phyloP scores from a whole-genome alignment of 768 basidiomycete genomes.

The Collybiopsis luxurians region DNA sequence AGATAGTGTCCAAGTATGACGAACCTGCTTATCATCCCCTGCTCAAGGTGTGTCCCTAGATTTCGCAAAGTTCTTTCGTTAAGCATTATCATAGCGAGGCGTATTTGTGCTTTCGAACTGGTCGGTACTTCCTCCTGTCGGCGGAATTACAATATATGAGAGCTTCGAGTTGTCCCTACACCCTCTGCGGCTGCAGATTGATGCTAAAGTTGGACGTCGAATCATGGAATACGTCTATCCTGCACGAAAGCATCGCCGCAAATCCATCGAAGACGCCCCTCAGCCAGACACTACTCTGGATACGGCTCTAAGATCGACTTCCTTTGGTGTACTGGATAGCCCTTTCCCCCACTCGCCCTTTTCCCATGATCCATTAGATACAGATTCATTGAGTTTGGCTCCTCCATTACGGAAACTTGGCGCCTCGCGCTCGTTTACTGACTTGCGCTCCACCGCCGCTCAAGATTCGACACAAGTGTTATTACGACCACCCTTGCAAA shows the following conservation, averaged over 20 bases:
- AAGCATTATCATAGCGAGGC: constrained; percentile 43
- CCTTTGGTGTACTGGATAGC: background rate
- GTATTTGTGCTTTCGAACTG: constrained; percentile 77
- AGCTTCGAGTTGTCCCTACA: constrained; percentile 79
- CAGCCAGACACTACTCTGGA: constrained; percentile 12
- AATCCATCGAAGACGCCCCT: constrained; percentile 17
- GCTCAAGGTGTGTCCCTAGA: constrained; percentile 49
- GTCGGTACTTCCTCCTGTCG: constrained; percentile 86
- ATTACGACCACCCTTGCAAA: constrained; percentile 27
- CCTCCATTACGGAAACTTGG: constrained; percentile 50
- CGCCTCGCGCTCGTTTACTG: constrained; percentile 68
- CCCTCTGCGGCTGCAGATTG: constrained; percentile 84
- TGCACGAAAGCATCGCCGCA: constrained; percentile 44
- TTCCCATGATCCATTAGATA: background rate
- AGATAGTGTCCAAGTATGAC: constrained; percentile 80
- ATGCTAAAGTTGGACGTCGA: constrained; percentile 73
- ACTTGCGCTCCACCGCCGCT: constrained; percentile 49
- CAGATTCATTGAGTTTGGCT: constrained; percentile 24
- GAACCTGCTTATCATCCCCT: constrained; percentile 69
- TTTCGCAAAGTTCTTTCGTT: background rate
- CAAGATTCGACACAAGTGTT: constrained; percentile 25
- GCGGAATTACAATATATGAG: constrained; percentile 89
- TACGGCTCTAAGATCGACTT: constrained; percentile 6
- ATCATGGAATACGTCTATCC: constrained; percentile 92
- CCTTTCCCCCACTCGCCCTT: background rate